Evolutionary conservation across 2,329 filamentous ascomycete species (phyloP), one percentile per base, ranked within the genome.

Genomic region (Xylariomycetidae sp.): DNA sequence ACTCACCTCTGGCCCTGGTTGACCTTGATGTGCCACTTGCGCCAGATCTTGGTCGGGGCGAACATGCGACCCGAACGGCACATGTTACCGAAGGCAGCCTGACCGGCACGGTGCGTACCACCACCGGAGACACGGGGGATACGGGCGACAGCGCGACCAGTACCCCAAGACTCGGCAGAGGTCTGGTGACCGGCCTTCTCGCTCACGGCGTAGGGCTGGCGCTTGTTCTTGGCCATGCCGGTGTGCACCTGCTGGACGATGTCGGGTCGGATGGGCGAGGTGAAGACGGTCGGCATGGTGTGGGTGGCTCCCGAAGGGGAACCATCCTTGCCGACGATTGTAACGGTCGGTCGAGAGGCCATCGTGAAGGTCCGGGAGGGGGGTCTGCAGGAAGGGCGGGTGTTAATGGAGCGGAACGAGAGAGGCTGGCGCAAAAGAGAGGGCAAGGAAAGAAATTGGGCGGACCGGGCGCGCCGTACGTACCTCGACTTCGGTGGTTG

Each of bases 151-250:
- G 92, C 92, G 73, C 92, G 92, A 76, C 87, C 90, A 75, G 90
- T 96, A 82, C 90, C 90, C 92, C 92, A 98, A 55, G 93, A 98
- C 80, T 98, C 92, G 65, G 92, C 92, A 72, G 87, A 95, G 66
- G 92, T 98, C 78, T 98, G 92, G 76, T 98, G 92, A 76, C 92
- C 92, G 65, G 92, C 92, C 85, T 98, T 98, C 85, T 96, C 90
- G 83, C 88, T 95, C 78, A 98, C 92, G 62, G 92, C 81, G 71
- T 98, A 98, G 57, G 92, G 89, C 75, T 98, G 92, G 68, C 92
- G 85, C 83, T 94, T 95, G 83, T 98, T 98, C 87, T 98, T 98
- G 67, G 90, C 90, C 78, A 98, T 93, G 63, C 92, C 92, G 61
- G 87, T 94, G 83, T 98, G 92, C 61, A 96, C 84, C 70, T 89